Evolutionary conservation across 106 monocot genomes (phyloP), one percentile per base, ranked within the genome.

Genomic region (Iris macrosiphon): DNA sequence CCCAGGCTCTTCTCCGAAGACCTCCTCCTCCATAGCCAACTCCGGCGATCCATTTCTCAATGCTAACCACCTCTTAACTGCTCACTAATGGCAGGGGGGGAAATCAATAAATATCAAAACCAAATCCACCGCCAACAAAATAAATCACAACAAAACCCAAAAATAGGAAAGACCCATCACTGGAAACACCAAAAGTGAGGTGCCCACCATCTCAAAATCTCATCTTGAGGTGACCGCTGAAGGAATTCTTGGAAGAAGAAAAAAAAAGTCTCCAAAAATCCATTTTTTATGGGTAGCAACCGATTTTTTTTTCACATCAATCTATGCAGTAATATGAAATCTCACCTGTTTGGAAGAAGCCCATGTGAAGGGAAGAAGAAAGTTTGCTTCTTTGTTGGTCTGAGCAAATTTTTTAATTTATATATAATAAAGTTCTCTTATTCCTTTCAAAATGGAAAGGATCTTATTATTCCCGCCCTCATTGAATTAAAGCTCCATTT

Each of bases 1-100:
- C 83, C 93, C 17, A 64, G 63, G 59, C 66, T 77, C 69, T 88
- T 88, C 64, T 83, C 83, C 31, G 73, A 60, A 6, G 83, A 62
- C 59, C 73, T 83, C 54, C 79, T 68, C 57, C 73, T 72, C 88
- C 88, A 83, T 32, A 70, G 63, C 83, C 88, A 79, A 52, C 83
- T 89, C 62, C 79, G 67, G 49, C 83, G 79, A 33, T 89, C 88
- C 88, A 89, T 89, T 30, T 27, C 32, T 47, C 38, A 35, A 54
- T n/a, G n/a, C n/a, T n/a, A n/a, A n/a, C n/a, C n/a, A n/a, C n/a
- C n/a, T n/a, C n/a, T n/a, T n/a, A n/a, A n/a, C n/a, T n/a, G n/a
- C 11, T 3, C 16, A 4, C 31, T 16, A 54, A 51, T 6, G 2
- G 4, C 14, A 16, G n/a, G n/a, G n/a, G n/a, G n/a, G n/a, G n/a